Conservation (phyloP, 305 asterid genomes). For the Striga hermonthica region DNA sequence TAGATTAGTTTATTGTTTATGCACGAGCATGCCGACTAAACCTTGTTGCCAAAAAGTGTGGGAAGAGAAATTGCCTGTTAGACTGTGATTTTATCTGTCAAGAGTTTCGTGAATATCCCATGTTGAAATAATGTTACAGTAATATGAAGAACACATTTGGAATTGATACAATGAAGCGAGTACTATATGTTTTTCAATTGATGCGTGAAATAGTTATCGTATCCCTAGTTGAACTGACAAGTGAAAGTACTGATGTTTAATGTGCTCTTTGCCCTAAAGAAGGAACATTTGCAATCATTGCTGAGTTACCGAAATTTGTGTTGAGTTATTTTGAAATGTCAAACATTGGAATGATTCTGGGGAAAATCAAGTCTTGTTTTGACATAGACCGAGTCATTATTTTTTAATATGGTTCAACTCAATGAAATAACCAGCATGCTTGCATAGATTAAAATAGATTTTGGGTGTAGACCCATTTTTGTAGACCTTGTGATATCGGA, state of each 20-base stretch:
- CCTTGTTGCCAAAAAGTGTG: background rate
- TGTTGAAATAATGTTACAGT: too few species aligned
- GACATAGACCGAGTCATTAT: background rate
- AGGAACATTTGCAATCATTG: background rate
- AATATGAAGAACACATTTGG: too few species aligned
- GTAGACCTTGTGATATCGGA: background rate
- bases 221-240: too few species aligned
- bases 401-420: background rate
- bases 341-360: background rate
- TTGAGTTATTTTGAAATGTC: too few species aligned
- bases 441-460: slow-evolving; percentile 1
- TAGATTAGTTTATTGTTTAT: background rate
- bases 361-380: too few species aligned
- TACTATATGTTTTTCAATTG: background rate
- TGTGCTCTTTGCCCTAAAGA: too few species aligned
- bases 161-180: too few species aligned
- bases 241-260: too few species aligned
- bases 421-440: background rate
- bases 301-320: background rate
- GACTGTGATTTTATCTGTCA: too few species aligned
- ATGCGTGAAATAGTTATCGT: background rate
- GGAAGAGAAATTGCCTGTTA: background rate
- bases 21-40: background rate
- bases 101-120: too few species aligned
- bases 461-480: background rate